These are phyloP conservation scores for Salix brachista DNA, from an alignment of 345 rosid species.

Conservation along the genomic window DNA sequence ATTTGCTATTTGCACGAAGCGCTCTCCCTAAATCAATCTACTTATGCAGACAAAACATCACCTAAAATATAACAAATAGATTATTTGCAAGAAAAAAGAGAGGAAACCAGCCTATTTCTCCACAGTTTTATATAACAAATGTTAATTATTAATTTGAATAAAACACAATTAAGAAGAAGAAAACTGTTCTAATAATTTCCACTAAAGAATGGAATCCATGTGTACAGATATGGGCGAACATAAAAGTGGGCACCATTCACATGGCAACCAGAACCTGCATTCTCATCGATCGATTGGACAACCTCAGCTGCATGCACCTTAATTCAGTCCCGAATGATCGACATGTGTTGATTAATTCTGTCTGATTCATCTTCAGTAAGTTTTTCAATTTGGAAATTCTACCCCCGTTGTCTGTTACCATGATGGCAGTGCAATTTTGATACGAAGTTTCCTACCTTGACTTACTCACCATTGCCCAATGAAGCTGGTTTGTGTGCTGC, in stretches of 20 bases:
- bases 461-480: constrained; percentile 3
- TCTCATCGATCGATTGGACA: neutral
- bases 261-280: neutral
- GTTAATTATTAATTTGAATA: neutral
- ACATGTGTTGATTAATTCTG: neutral
- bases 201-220: constrained; percentile 29
- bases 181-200: neutral
- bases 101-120: neutral
- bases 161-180: neutral
- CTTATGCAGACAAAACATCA: neutral
- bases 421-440: neutral
- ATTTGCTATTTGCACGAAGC: too few species aligned
- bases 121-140: constrained; percentile 2
- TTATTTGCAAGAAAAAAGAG: neutral
- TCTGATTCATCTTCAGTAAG: neutral
- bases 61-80: neutral
- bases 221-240: constrained; percentile 11
- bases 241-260: neutral
- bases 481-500: constrained; percentile 14
- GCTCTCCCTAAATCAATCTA: neutral
- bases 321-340: neutral
- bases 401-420: neutral
- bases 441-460: constrained; percentile 6
- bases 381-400: neutral
- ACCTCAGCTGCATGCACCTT: neutral